Percentiles rank a stretch among this genome's conserved stretches.
Conservation (phyloP, 1,284 basidiomycete genomes). For the Trametes versicolor region DNA sequence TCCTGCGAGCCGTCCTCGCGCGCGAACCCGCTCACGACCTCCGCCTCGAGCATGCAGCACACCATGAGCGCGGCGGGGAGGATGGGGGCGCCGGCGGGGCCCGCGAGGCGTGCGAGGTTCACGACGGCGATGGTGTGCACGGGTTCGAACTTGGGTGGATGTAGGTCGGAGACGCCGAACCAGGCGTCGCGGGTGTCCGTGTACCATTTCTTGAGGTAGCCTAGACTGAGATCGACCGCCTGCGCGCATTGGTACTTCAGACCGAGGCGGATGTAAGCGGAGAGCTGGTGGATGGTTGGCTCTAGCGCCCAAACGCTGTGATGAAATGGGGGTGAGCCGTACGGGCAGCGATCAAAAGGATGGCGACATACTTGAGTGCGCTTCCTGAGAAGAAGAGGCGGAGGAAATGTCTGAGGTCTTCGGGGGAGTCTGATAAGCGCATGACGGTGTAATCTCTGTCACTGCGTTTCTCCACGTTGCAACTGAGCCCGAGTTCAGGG, state of each 20-base stretch:
- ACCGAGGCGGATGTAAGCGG: slow-evolving; percentile 8
- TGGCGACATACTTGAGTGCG: background rate
- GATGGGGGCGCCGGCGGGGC: slow-evolving; percentile 9
- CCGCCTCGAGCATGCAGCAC: slow-evolving; percentile 25
- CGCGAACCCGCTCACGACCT: slow-evolving; percentile 17
- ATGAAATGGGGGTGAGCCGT: background rate
- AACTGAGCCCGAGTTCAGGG: background rate
- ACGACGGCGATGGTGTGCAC: slow-evolving; percentile 24
- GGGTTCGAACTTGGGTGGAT: slow-evolving; percentile 18
- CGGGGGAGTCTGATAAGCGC: background rate
- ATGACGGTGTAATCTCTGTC: background rate
- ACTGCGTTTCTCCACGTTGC: background rate
- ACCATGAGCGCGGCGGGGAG: slow-evolving; percentile 23
- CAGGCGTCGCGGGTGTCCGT: slow-evolving; percentile 20
- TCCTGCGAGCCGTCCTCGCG: slow-evolving; percentile 26
- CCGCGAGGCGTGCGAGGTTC: slow-evolving; percentile 27
- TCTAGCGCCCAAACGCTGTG: slow-evolving; percentile 6
- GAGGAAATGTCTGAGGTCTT: slow-evolving; percentile 13
- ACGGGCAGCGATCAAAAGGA: background rate
- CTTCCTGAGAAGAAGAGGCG: background rate
- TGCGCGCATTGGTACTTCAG: slow-evolving; percentile 7
- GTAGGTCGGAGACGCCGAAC: slow-evolving; percentile 14
- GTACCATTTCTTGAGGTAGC: slow-evolving; percentile 25
- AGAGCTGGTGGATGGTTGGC: slow-evolving; percentile 14
- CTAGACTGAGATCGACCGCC: slow-evolving; percentile 17